A percentile compares a stretch with the other conserved stretches of the same genome.
Conservation (phyloP, 2,329 filamentous ascomycete species). For the Falciphora oryzae region DNA sequence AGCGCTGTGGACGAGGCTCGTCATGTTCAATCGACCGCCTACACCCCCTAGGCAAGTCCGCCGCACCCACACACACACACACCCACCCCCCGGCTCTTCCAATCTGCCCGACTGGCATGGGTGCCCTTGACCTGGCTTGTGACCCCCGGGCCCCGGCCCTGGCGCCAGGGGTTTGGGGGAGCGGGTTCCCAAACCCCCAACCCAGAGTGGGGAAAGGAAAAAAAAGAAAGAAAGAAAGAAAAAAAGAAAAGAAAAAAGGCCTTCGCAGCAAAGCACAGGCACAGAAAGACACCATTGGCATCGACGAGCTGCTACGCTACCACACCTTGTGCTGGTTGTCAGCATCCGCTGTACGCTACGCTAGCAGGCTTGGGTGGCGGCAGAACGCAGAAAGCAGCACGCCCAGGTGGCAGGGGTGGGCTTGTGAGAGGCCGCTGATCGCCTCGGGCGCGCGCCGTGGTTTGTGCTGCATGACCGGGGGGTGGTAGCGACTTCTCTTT, state of each 20-base stretch:
- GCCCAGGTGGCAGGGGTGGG: background rate
- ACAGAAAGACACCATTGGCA: background rate
- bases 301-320: background rate
- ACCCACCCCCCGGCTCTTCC: background rate
- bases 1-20: too few species aligned
- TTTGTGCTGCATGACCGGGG: background rate
- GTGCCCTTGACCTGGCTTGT: background rate
- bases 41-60: too few species aligned
- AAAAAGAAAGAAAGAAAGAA: too few species aligned
- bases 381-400: too few species aligned
- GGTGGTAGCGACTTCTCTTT: background rate
- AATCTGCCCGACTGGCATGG: conserved; percentile 1
- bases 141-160: background rate
- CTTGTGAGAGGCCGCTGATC: background rate
- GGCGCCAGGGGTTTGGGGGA: background rate
- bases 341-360: background rate
- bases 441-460: background rate
- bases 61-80: background rate
- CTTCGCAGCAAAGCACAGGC: background rate
- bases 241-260: background rate
- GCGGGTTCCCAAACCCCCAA: background rate
- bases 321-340: background rate
- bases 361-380: background rate
- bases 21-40: too few species aligned
- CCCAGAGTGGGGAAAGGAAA: background rate